A percentile compares a stretch with the other conserved stretches of the same genome.
These are phyloP conservation scores for Xanthoconium separans DNA, from an alignment of 1,284 basidiomycete species.

Conservation along the genomic window DNA sequence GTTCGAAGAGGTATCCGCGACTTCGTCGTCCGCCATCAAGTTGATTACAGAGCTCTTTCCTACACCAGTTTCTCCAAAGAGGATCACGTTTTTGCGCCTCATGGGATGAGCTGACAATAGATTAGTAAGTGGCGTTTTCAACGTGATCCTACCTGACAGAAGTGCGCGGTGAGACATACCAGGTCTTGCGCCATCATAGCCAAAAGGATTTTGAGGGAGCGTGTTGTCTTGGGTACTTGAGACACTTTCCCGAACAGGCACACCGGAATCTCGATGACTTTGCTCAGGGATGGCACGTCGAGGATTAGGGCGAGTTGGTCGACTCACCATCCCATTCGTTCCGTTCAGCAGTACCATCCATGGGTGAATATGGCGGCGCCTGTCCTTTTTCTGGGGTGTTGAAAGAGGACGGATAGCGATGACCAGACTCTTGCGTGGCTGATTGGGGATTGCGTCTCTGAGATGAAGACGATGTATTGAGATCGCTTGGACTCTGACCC, in stretches of 20 bases:
- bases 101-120: neutral
- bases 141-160: neutral
- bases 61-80: constrained; percentile 1
- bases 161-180: neutral
- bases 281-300: neutral
- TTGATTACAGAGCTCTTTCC: constrained; percentile 5
- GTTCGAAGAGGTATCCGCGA: neutral
- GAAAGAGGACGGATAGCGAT: too few species aligned
- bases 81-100: neutral
- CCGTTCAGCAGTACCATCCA: neutral
- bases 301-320: too few species aligned
- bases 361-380: neutral
- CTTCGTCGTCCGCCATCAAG: neutral
- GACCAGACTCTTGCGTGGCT: neutral
- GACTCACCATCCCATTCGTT: constrained; percentile 1
- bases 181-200: neutral
- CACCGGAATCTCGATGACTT: neutral
- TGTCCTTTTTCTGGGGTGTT: too few species aligned
- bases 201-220: neutral
- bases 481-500: neutral
- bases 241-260: neutral
- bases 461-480: neutral
- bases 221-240: neutral
- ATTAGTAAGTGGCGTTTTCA: neutral
- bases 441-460: neutral